Percentiles rank a stretch among this genome's conserved stretches.
These are phyloP conservation scores for Candida ficus DNA, from an alignment of 805 yeast species.

Conservation along the genomic window DNA sequence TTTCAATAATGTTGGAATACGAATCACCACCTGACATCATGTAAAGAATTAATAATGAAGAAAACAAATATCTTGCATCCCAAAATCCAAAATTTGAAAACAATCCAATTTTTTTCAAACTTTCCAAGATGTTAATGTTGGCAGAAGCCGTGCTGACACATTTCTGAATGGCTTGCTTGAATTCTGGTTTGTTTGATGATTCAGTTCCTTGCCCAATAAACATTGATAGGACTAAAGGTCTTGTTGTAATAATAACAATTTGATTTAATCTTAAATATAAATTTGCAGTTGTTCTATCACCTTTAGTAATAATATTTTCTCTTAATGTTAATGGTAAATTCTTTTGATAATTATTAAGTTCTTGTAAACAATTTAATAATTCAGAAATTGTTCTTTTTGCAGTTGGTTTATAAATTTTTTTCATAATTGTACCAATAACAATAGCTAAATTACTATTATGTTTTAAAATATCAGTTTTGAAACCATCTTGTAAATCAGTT, in stretches of 20 bases:
- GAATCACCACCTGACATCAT: slow-evolving; percentile 23
- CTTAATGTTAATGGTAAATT: slow-evolving; percentile 17
- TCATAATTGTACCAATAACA: slow-evolving; percentile 28
- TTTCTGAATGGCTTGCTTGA: slow-evolving; percentile 24
- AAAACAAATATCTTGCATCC: slow-evolving; percentile 35
- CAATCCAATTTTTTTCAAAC: slow-evolving; percentile 25
- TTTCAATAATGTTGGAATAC: slow-evolving; percentile 16
- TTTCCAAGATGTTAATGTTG: slow-evolving; percentile 26
- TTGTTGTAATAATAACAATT: slow-evolving; percentile 30
- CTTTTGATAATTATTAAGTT: slow-evolving; percentile 23
- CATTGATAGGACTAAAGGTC: slow-evolving; percentile 31
- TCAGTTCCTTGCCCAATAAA: slow-evolving; percentile 26
- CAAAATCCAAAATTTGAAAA: slow-evolving; percentile 35
- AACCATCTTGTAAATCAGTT: slow-evolving; percentile 26
- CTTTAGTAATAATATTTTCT: slow-evolving; percentile 14
- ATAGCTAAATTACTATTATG: slow-evolving; percentile 22
- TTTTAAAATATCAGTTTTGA: slow-evolving; percentile 25
- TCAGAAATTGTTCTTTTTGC: slow-evolving; percentile 24
- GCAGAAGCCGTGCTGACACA: slow-evolving; percentile 30
- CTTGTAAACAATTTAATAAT: slow-evolving; percentile 19
- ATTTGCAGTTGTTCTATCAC: slow-evolving; percentile 27
- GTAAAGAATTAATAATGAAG: slow-evolving; percentile 28
- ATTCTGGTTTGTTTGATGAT: slow-evolving; percentile 16
- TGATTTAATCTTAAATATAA: slow-evolving; percentile 32
- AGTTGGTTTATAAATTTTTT: slow-evolving; percentile 28